Evolutionary conservation across 2,329 filamentous ascomycete species (phyloP).

Genomic region (Cordyceps cateniannulata): DNA sequence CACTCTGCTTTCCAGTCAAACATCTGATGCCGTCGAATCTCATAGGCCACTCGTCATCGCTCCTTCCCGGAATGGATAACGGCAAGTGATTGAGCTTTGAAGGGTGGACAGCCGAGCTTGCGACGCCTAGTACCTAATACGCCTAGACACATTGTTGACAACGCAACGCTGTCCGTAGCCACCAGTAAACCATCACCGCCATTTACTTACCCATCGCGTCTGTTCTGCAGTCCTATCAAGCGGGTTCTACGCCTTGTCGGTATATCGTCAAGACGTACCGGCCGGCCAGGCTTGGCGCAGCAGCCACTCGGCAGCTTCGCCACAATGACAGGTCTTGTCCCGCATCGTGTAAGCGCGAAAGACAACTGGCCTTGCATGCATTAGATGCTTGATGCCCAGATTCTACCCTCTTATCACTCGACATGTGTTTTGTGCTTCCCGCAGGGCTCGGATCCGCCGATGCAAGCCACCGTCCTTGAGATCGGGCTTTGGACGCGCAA

Average conservation of each 20-base stretch:
- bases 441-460: neutral
- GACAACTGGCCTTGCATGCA: neutral
- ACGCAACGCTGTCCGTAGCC: no score
- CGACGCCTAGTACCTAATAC: no score
- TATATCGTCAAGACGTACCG: neutral
- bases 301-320: neutral
- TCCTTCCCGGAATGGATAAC: no score
- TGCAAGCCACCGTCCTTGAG: neutral
- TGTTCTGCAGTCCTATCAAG: neutral
- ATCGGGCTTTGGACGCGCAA: neutral
- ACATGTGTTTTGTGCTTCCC: neutral
- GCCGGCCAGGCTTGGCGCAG: neutral
- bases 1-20: no score
- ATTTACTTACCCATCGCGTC: no score
- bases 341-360: neutral
- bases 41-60: no score
- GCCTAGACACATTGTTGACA: no score
- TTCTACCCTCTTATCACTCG: neutral
- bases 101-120: no score
- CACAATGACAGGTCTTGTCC: neutral
- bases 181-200: no score
- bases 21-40: no score
- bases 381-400: neutral
- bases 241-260: neutral
- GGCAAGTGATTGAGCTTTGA: no score